Conservation (phyloP, 306 rosid species). For the Vachellia pachyceras region DNA sequence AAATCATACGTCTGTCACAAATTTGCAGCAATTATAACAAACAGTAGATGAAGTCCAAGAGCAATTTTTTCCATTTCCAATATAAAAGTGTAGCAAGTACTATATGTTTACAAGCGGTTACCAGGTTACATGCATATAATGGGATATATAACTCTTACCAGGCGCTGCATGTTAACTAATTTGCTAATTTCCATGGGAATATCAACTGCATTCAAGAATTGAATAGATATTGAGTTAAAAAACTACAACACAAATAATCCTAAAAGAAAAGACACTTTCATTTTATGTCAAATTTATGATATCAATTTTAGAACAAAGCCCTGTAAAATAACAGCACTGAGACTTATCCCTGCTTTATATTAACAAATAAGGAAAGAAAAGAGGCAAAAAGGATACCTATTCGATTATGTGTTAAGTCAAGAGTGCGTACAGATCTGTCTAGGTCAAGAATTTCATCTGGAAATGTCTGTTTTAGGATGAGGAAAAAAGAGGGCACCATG, state of each 20-base stretch:
- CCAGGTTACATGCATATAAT: slow-evolving; percentile 31
- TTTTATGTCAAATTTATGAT: slow-evolving; percentile 7
- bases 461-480: slow-evolving; percentile 62
- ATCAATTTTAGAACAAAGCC: slow-evolving; percentile 23
- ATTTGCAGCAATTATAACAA: slow-evolving; percentile 2
- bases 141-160: slow-evolving; percentile 62
- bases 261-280: slow-evolving; percentile 20
- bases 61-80: not conserved
- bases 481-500: slow-evolving; percentile 7
- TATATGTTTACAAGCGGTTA: slow-evolving; percentile 10
- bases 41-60: slow-evolving; percentile 15
- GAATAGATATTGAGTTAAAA: not conserved
- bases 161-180: slow-evolving; percentile 79
- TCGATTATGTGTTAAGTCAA: slow-evolving; percentile 86
- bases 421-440: slow-evolving; percentile 83
- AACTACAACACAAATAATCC: not conserved
- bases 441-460: slow-evolving; percentile 82
- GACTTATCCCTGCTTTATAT: not conserved
- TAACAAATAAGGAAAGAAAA: slow-evolving; percentile 1
- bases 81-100: not conserved
- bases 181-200: slow-evolving; percentile 83
- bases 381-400: slow-evolving; percentile 58
- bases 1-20: slow-evolving; percentile 1
- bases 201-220: slow-evolving; percentile 72
- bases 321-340: slow-evolving; percentile 28